Evolutionary conservation across 495 filamentous ascomycete species (phyloP).

Genomic region (Talaromyces adpressus): DNA sequence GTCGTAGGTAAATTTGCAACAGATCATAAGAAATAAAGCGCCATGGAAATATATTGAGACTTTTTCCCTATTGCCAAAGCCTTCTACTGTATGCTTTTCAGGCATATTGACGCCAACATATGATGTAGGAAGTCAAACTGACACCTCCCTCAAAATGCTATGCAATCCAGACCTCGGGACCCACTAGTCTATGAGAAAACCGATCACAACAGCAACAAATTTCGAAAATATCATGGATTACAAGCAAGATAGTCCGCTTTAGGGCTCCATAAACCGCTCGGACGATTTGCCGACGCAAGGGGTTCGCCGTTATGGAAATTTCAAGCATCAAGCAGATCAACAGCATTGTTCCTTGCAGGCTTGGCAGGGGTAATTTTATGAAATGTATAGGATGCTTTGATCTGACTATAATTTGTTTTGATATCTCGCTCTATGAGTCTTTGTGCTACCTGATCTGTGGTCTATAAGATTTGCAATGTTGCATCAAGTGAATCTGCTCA

Average conservation of each 20-base stretch:
- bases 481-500: not conserved
- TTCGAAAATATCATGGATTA: too few relatives aligned
- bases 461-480: not conserved
- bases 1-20: not conserved
- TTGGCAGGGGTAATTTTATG: not conserved
- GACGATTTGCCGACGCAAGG: conserved; percentile 3
- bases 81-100: not conserved
- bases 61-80: not conserved
- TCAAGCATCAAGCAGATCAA: not conserved
- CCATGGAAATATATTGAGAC: not conserved
- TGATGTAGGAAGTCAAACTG: not conserved
- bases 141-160: not conserved
- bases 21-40: not conserved
- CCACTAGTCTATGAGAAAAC: not conserved
- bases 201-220: too few relatives aligned
- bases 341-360: conserved; percentile 1
- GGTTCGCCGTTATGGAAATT: not conserved
- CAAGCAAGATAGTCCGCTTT: not conserved
- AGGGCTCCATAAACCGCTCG: not conserved
- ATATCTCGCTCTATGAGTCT: not conserved
- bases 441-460: not conserved
- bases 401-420: not conserved
- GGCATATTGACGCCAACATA: not conserved
- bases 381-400: not conserved
- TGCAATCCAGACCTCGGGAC: not conserved